phyloP scores from a whole-genome alignment of 305 asterid genomes.

The Fraxinus angustifolia region DNA sequence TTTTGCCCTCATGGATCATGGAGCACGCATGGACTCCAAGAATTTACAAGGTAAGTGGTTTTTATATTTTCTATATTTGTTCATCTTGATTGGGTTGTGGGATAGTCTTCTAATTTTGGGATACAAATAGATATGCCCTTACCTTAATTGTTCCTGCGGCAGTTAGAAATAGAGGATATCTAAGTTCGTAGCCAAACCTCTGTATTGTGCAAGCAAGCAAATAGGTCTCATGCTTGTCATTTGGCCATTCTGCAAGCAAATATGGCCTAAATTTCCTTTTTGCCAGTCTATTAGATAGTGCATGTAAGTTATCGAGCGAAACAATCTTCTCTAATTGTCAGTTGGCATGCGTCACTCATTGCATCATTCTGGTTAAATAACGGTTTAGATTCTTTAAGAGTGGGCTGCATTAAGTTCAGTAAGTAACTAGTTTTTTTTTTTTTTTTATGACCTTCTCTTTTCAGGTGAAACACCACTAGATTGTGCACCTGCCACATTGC shows the following conservation, averaged over 20 bases:
- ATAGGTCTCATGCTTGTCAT: slow-evolving; percentile 12
- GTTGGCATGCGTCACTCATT: background rate
- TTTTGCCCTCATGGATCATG: slow-evolving; percentile 81
- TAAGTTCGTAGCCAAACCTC: slow-evolving; percentile 6
- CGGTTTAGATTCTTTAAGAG: slow-evolving; percentile 6
- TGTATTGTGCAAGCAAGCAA: slow-evolving; percentile 10
- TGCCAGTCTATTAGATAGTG: background rate
- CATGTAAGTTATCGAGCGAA: background rate
- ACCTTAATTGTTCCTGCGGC: background rate
- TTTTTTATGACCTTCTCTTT: background rate
- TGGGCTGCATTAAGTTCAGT: background rate
- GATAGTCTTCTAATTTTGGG: background rate
- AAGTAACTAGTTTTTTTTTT: background rate
- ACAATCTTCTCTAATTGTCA: background rate
- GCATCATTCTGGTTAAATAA: background rate
- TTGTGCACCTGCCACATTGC: slow-evolving; percentile 91
- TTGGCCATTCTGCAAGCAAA: slow-evolving; percentile 7
- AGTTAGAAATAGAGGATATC: background rate
- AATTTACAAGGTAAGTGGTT: slow-evolving; percentile 74
- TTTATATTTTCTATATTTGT: slow-evolving; percentile 9
- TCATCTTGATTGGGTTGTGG: slow-evolving; percentile 10
- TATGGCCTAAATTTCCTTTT: slow-evolving; percentile 9
- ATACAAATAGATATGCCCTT: background rate
- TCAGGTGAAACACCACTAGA: slow-evolving; percentile 95
- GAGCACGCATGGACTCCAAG: slow-evolving; percentile 63